A percentile compares a stretch with the other conserved stretches of the same genome.
Conservation (phyloP, 2,329 filamentous ascomycete genomes). For the Penicillium sp. region DNA sequence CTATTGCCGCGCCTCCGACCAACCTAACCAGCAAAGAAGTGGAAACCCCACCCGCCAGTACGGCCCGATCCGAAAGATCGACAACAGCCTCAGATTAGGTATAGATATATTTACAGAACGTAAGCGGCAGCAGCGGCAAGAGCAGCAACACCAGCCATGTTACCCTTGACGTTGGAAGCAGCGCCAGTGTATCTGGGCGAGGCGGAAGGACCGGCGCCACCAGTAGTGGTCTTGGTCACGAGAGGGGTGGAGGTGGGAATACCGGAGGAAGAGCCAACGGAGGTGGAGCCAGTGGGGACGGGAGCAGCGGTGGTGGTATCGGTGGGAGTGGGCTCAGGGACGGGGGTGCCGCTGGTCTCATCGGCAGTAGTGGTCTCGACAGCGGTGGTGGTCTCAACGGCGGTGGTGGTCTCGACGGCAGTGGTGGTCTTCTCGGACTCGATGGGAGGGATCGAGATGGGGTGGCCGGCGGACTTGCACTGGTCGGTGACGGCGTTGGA, state of each 20-base stretch:
- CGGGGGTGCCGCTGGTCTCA: background rate
- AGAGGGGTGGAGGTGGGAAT: conserved; percentile 20
- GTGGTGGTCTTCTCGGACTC: conserved; percentile 6
- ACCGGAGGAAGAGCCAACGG: conserved; percentile 12
- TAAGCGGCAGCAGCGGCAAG: conserved; percentile 26
- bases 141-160: conserved; percentile 27
- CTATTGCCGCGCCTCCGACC: background rate
- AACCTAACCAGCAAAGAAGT: background rate
- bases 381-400: conserved; percentile 8
- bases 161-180: conserved; percentile 26
- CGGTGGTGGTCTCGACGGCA: conserved; percentile 3
- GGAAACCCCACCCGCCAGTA: background rate
- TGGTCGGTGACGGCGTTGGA: conserved; percentile 34
- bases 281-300: conserved; percentile 1
- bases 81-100: conserved; percentile 8
- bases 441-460: conserved; percentile 37
- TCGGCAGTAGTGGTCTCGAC: conserved; percentile 15
- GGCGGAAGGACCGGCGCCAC: conserved; percentile 13
- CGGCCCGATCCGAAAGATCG: background rate
- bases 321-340: conserved; percentile 6
- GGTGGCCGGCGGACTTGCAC: conserved; percentile 37
- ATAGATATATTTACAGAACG: conserved; percentile 25
- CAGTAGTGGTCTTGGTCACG: conserved; percentile 14
- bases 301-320: conserved; percentile 4
- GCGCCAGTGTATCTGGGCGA: conserved; percentile 27